Evolutionary conservation across 208 protist species (phyloP), one percentile per base, ranked within the genome.

Genomic region (Perkinsela sp.): DNA sequence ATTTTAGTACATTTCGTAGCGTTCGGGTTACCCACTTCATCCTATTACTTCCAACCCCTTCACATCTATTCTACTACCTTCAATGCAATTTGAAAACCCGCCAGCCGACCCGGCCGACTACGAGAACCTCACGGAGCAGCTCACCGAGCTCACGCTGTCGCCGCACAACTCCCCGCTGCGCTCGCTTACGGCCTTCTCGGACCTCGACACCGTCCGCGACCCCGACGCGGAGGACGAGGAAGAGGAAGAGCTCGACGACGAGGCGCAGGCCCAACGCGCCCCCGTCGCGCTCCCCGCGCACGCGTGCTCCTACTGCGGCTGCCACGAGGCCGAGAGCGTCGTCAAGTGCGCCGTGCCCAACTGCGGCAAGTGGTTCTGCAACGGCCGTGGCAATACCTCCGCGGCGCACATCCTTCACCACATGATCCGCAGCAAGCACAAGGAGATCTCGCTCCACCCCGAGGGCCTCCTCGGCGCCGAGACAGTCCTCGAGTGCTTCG

Each of bases 321-420:
- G 85, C 29, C 80, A 88, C 70, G 80, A 90, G 67, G 73, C 82
- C 2, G 72, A 75, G 6, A 88, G 73, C 32, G 82, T 95, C 6
- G 87, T 91, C 0, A 76, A 77, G 66, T 95, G 90, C 76, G 78
- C 67, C 31, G 72, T 71, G 31, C 40, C 40, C 40, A 57, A 57
- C 40, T 90, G 83, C 68, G 74, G 74, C 16, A 89, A 85, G 73
- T 95, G 89, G 89, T 95, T 95, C 76, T 95, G 91, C 72, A 95
- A 95, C 75, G 71, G 75, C 30, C 67, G 69, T 31, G 71, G 75
- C 67, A 70, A 76, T 31, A 76, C 77, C 31, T 74, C 67, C 66
- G 83, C 74, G 6, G 82, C 85, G 48, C 91, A 94, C 74, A 94
- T 95, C 48, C 75, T 96, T 66, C 78, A 83, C 40, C 93, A 96